Conservation (phyloP, 2,329 filamentous ascomycete species). For the Xylaria sp. region DNA sequence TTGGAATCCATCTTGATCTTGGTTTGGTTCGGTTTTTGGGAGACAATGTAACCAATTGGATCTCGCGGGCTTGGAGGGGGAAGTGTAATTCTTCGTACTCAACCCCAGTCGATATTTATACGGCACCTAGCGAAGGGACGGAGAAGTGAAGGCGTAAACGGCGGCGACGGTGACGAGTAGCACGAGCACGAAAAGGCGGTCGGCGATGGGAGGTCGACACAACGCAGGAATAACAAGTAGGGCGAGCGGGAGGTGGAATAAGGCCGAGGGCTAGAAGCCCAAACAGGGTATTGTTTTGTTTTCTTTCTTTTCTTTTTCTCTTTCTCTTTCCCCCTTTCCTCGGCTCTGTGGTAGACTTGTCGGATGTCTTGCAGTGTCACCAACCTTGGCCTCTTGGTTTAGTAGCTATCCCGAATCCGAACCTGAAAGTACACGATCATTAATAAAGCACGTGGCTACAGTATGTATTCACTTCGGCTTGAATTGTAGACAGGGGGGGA, state of each 20-base stretch:
- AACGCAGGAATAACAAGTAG: neutral
- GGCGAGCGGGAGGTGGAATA: neutral
- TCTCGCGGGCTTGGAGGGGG: neutral
- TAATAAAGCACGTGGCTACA: conserved; percentile 21
- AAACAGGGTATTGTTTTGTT: neutral
- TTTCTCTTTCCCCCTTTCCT: neutral
- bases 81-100: neutral
- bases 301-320: neutral
- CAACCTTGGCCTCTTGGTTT: neutral
- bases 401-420: conserved; percentile 10
- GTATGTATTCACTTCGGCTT: neutral
- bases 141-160: neutral
- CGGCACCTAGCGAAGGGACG: neutral
- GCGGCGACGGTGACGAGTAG: neutral
- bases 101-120: neutral
- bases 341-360: neutral
- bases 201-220: conserved; percentile 5
- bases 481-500: neutral
- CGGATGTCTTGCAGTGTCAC: conserved; percentile 4
- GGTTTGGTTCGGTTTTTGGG: conserved; percentile 47
- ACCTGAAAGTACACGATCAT: conserved; percentile 15
- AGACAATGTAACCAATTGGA: conserved; percentile 9
- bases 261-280: conserved; percentile 3
- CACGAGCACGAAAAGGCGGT: conserved; percentile 11
- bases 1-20: conserved; percentile 59